Conservation (phyloP, 1,139 yeast species). For the Groenewaldozyma sp. region DNA sequence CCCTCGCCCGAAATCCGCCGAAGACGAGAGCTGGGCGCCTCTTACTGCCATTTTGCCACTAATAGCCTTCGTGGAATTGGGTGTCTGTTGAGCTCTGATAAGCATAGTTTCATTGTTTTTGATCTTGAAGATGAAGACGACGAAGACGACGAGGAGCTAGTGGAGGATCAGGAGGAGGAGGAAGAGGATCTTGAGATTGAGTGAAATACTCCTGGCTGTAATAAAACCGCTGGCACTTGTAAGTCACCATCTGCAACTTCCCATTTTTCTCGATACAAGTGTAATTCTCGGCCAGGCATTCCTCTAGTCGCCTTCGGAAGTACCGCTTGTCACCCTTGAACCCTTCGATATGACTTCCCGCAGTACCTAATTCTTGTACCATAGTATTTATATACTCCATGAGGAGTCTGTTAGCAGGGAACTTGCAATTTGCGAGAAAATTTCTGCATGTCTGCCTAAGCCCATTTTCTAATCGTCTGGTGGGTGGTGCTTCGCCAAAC, state of each 20-base stretch:
- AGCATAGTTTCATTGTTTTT: slow-evolving; percentile 17
- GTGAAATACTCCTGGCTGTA: background rate
- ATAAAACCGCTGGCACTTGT: background rate
- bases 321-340: slow-evolving; percentile 6
- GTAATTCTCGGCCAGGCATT: slow-evolving; percentile 10
- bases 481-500: slow-evolving; percentile 16
- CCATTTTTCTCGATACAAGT: slow-evolving; percentile 9
- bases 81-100: slow-evolving; percentile 15
- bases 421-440: slow-evolving; percentile 11
- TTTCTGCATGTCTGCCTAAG: slow-evolving; percentile 11
- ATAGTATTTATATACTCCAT: slow-evolving; percentile 14
- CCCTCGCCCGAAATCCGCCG: background rate
- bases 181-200: background rate
- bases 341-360: background rate
- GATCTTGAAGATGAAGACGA: slow-evolving; percentile 16
- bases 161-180: background rate
- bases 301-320: slow-evolving; percentile 15
- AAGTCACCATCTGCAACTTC: slow-evolving; percentile 4
- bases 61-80: slow-evolving; percentile 12
- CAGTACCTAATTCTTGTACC: background rate
- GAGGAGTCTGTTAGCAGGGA: slow-evolving; percentile 16
- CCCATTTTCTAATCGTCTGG: slow-evolving; percentile 14
- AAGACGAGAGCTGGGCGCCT: slow-evolving; percentile 9
- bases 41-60: slow-evolving; percentile 10
- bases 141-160: slow-evolving; percentile 8